Evolutionary conservation across 805 yeast genomes (phyloP), one percentile per base, ranked within the genome.

Genomic region (Hanseniaspora thailandica): DNA sequence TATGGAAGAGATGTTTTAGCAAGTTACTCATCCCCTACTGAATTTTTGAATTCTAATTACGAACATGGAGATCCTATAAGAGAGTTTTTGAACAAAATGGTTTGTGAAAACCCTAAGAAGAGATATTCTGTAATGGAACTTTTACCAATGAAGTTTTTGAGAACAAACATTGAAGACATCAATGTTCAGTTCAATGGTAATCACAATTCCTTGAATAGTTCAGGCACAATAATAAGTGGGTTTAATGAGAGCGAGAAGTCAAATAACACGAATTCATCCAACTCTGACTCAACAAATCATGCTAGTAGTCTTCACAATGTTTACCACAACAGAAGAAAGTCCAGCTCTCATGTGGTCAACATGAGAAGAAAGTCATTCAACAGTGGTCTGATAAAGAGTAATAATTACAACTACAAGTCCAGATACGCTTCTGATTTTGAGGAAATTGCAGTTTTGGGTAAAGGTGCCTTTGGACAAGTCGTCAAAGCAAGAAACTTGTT

Each of bases 401-500:
- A 28, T 12, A 40, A 50, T 17, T 38, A 30, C 28, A 41, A 50
- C 22, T 50, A 65, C 5, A 57, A 59, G 67, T 87, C 96, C 0
- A 73, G 98, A 57, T 93, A 90, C 63, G 84, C 81, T 3, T 79
- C 89, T 57, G 99, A 93, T 64, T 93, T 94, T 66, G 98, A 93
- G 66, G 98, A 93, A 63, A 84, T 87, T 43, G 93, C 90, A 0
- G 78, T 82, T 20, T 69, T 93, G 8, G 99, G 99, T 2, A 80
- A 81, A 60, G 99, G 99, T 38, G 99, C 95, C 0, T 93, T 84
- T 68, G 99, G 99, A 5, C 97, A 93, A 66, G 99, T 93, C 8
- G 96, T 93, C n/a, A 89, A 90, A 62, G 97, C 93, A 0, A 73
- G 98, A 56, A 90, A 89, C 64, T 77, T 89, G 55, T 76, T 93